Evolutionary conservation across 2,329 filamentous ascomycete species (phyloP).

Genomic region (Lachnellula occidentalis): DNA sequence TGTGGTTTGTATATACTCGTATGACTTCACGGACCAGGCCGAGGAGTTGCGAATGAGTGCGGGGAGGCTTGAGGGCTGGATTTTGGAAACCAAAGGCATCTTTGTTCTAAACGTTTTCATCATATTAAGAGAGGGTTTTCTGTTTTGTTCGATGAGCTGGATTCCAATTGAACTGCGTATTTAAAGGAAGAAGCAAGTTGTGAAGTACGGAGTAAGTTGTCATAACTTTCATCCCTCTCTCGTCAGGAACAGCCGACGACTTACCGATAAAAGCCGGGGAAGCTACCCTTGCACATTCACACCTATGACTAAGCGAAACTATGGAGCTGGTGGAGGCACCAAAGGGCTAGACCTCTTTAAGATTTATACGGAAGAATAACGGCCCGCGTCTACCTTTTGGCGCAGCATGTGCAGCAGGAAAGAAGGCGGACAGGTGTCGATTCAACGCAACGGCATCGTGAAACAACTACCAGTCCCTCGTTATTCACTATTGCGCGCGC

Average conservation of each 20-base stretch:
- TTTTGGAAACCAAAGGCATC: conserved; percentile 28
- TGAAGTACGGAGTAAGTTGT: neutral
- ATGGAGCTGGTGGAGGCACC: too few relatives aligned
- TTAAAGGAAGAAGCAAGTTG: neutral
- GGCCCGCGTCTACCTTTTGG: conserved; percentile 1
- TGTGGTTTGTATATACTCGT: conserved; percentile 79
- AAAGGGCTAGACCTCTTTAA: neutral
- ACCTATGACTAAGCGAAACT: too few relatives aligned
- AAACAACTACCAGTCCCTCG: conserved; percentile 10
- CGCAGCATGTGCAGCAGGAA: neutral
- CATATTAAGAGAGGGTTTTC: conserved; percentile 3
- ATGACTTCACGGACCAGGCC: conserved; percentile 39
- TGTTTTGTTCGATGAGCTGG: neutral
- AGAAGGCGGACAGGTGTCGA: conserved; percentile 16
- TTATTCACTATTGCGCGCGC: conserved; percentile 6
- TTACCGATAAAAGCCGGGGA: neutral
- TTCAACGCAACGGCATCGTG: conserved; percentile 5
- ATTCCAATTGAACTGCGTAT: neutral
- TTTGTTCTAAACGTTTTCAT: conserved; percentile 28
- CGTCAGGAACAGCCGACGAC: conserved; percentile 1
- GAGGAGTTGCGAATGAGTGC: conserved; percentile 25
- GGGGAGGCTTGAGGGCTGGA: conserved; percentile 26
- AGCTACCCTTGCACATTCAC: conserved; percentile 14
- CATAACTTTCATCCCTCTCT: neutral
- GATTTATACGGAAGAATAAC: neutral